phyloP scores from a whole-genome alignment of 176 grass and related monocot genomes.

The Avena eriantha region DNA sequence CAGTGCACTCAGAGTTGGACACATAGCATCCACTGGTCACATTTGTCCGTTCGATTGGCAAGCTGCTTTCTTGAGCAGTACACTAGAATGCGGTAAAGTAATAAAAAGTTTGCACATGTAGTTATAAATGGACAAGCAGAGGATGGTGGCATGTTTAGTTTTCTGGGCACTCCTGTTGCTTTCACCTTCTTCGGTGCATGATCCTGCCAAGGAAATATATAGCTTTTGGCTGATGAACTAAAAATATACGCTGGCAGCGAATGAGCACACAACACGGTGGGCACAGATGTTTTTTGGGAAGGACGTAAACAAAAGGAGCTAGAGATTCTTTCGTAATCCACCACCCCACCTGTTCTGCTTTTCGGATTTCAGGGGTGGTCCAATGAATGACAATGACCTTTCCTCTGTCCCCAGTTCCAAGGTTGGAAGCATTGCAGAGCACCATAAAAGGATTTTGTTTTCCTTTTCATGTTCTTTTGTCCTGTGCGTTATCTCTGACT shows the following conservation, averaged over 20 bases:
- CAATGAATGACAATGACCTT: slow-evolving; percentile 53
- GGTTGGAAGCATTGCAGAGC: slow-evolving; percentile 30
- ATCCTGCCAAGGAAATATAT: slow-evolving; percentile 36
- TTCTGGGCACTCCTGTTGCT: slow-evolving; percentile 25
- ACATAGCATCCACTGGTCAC: neutral
- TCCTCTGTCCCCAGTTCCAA: slow-evolving; percentile 53
- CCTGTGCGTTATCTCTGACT: slow-evolving; percentile 4
- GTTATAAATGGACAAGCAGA: slow-evolving; percentile 1
- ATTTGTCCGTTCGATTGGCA: neutral
- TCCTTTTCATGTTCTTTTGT: slow-evolving; percentile 29
- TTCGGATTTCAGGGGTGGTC: slow-evolving; percentile 48
- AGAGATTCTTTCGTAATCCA: slow-evolving; percentile 67
- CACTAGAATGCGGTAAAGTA: neutral
- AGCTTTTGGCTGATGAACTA: slow-evolving; percentile 27
- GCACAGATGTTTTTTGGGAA: slow-evolving; percentile 47
- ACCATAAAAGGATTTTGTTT: neutral
- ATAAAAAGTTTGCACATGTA: slow-evolving; percentile 1
- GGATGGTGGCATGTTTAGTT: slow-evolving; percentile 33
- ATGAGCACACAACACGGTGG: slow-evolving; percentile 44
- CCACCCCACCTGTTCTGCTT: slow-evolving; percentile 40
- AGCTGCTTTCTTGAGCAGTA: slow-evolving; percentile 7
- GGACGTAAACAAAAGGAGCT: slow-evolving; percentile 43
- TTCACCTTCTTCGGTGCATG: slow-evolving; percentile 49
- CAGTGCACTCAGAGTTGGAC: neutral
- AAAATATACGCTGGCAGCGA: slow-evolving; percentile 39